Evolutionary conservation across 2,329 filamentous ascomycete species (phyloP).

Genomic region (Chlorencoelia australis): DNA sequence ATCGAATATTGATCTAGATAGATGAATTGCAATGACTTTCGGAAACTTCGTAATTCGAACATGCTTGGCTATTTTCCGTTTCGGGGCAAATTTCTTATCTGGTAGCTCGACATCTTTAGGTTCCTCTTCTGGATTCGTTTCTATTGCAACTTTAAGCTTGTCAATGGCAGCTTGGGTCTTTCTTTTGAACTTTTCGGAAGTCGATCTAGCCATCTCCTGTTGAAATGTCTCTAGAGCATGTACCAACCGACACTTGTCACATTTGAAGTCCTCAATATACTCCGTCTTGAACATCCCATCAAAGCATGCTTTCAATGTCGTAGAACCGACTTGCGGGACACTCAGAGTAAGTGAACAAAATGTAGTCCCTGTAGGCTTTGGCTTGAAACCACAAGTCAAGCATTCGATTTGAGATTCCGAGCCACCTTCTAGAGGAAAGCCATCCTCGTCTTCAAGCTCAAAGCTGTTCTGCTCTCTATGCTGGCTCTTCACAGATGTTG

Average conservation of each 20-base stretch:
- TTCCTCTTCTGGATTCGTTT: constrained; percentile 70
- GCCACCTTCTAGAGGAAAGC: constrained; percentile 85
- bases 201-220: constrained; percentile 43
- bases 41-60: constrained; percentile 82
- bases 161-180: constrained; percentile 48
- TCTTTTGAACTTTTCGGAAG: constrained; percentile 40
- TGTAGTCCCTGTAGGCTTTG: constrained; percentile 69
- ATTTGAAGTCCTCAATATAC: constrained; percentile 93
- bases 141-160: constrained; percentile 58
- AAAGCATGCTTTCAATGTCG: constrained; percentile 78
- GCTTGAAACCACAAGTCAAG: constrained; percentile 79
- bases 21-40: constrained; percentile 80
- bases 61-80: constrained; percentile 75
- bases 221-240: constrained; percentile 61
- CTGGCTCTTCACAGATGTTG: neutral
- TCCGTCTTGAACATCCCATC: constrained; percentile 92
- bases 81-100: constrained; percentile 63
- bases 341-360: constrained; percentile 91
- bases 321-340: constrained; percentile 74
- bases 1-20: constrained; percentile 90
- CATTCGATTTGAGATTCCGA: constrained; percentile 95
- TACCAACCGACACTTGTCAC: constrained; percentile 81
- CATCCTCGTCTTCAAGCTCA: constrained; percentile 42
- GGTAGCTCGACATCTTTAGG: constrained; percentile 67
- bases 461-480: constrained; percentile 1